These are phyloP conservation scores for Podaxis pistillaris DNA, from an alignment of 768 basidiomycete species.

Conservation along the genomic window DNA sequence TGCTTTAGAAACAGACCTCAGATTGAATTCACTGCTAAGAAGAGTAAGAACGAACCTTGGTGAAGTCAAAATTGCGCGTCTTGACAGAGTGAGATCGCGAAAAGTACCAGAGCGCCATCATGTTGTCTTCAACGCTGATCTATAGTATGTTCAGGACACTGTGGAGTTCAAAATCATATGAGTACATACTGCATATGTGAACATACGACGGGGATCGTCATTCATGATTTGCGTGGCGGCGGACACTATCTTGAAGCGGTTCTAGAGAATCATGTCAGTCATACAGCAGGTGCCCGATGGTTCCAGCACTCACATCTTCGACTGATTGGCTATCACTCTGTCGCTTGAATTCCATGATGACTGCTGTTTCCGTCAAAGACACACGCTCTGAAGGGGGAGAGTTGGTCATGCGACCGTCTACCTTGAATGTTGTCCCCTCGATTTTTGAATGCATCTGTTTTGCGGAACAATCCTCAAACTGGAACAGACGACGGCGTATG, in stretches of 20 bases:
- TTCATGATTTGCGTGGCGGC: not conserved
- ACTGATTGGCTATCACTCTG: not conserved
- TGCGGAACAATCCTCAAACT: not conserved
- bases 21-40: not conserved
- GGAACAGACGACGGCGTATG: not conserved
- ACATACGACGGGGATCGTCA: not conserved
- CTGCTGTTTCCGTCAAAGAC: not conserved
- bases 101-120: conserved; percentile 9
- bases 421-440: not conserved
- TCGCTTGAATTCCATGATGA: conserved; percentile 2
- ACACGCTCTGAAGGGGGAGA: not conserved
- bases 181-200: not conserved
- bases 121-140: conserved; percentile 4
- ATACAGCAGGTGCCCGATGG: not conserved
- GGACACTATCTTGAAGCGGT: not conserved
- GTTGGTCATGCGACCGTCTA: not conserved
- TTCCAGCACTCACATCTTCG: not conserved
- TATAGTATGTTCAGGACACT: not conserved
- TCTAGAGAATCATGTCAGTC: not conserved
- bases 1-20: not conserved
- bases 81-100: conserved; percentile 10
- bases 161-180: not conserved
- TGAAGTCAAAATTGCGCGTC: not conserved
- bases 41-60: not conserved
- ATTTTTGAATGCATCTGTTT: not conserved